phyloP scores from a whole-genome alignment of 345 rosid genomes.

The Rhizophora apiculata region DNA sequence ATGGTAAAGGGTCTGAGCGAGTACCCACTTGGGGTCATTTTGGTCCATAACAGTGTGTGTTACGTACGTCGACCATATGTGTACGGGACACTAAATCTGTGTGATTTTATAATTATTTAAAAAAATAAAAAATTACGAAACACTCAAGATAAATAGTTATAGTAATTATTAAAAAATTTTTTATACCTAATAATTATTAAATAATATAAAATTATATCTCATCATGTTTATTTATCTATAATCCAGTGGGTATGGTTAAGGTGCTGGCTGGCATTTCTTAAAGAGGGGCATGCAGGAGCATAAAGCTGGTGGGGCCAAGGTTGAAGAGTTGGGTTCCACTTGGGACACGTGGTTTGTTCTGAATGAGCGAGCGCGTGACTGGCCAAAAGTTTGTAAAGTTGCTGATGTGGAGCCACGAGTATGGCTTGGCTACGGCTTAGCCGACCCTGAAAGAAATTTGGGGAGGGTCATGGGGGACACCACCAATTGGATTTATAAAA shows the following conservation, averaged over 20 bases:
- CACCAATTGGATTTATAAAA: not conserved
- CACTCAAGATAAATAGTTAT: too few species aligned
- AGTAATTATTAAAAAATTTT: too few species aligned
- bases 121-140: too few species aligned
- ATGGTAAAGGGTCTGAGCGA: not conserved
- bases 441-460: not conserved
- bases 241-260: not conserved
- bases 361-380: not conserved
- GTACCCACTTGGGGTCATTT: slow-evolving; percentile 31
- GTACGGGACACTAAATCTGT: slow-evolving; percentile 30
- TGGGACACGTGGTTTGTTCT: not conserved
- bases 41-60: slow-evolving; percentile 6
- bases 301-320: slow-evolving; percentile 19
- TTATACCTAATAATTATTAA: too few species aligned
- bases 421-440: not conserved
- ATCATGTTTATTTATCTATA: too few species aligned
- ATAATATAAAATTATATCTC: too few species aligned
- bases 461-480: not conserved
- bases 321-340: not conserved
- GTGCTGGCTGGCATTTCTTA: slow-evolving; percentile 1
- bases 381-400: slow-evolving; percentile 19
- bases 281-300: slow-evolving; percentile 10
- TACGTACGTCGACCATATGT: slow-evolving; percentile 2
- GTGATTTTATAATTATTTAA: too few species aligned
- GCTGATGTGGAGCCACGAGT: slow-evolving; percentile 21